Base-by-base conservation (phyloP, 192 early-diverging fungal species). In the Umbelopsis sp. region DNA sequence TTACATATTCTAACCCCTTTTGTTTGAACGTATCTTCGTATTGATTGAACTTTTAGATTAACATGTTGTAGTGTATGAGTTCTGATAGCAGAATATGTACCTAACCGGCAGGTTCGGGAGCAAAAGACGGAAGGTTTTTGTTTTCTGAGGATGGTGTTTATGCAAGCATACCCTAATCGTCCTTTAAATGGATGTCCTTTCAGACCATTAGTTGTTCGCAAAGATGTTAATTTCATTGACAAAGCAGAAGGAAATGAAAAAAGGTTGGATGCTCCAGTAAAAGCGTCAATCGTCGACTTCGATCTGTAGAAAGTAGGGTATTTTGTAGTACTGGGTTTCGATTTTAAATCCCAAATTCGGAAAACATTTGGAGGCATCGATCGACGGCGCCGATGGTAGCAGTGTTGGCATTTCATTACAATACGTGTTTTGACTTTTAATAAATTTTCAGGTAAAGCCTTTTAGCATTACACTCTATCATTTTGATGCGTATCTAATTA, bases 111-210 rank as follows among this genome's bases (percentile, higher is more conserved):
- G 32, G 82, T 84, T 25, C 84, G 70, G 10, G 82, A 80, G 51
- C 71, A 79, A 72, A 86, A 86, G 14, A 86, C 72, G 31, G 82
- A 47, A 12, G 82, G 82, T n/a, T 80, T 80, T 69, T 82, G 80
- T 9, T 50, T 74, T 41, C 84, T 76, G 24, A 86, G 73, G 14
- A 78, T 45, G 2, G 78, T 86, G 51, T 86, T 86, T 5, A 86
- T 72, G 66, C 84, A 75, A 59, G 84, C 84, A 47, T 85, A 85
- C 11, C 84, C 84, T 20, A 85, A 74, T 20, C 81, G 68, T 26
- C 83, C 83, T 72, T 53, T 71, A 45, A 67, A 80, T 32, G 24
- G 31, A 2, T 31, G 17, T 4, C 8, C 17, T 32, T 17, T 29
- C 26, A 12, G 56, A 16, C 2, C n/a, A 6, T 34, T 12, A 34